Base-by-base conservation (phyloP, 352 stramenopile genomes). In the Achlya hypogyna region DNA sequence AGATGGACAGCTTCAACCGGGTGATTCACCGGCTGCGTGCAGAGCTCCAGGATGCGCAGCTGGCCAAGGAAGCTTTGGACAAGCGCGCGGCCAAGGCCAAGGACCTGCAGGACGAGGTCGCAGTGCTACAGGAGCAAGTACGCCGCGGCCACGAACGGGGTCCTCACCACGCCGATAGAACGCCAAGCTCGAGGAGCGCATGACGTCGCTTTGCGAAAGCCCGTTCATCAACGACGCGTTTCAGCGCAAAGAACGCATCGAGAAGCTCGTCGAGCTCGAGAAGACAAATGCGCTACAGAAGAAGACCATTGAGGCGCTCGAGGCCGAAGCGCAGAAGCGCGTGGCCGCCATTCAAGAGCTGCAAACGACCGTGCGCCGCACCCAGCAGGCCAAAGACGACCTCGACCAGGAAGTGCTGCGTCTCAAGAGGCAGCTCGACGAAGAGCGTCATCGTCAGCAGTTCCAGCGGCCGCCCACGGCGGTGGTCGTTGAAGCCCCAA, bases 211-310 rank as follows among this genome's bases (percentile, higher is more conserved):
- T 18, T 98, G 91, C 63, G 90, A 98, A 63, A 96, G 87, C 25
- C 91, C 91, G 12, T 98, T 98, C 71, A 96, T 98, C 28, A 93
- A 93, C 64, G 85, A 97, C 49, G 89, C 89, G 4, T 96, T 95
- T 53, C 79, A 95, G 69, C 76, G 81, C 0, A 95, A 94, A 70
- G 84, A 91, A 28, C 76, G 83, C 4, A 93, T 93, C 45, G 82
- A 95, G 51, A 93, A 88, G 35, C 69, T 97, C 0, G 85, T 89
- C 20, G 81, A 87, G 23, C 74, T 97, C 31, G 91, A 97, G 65
- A 88, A 91, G 42, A 56, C 81, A 4, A 92, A 79, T 2, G 74
- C 89, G 58, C 72, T 91, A 53, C 86, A 93, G 56, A 90, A 95
- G 53, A 51, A 69, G 12, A 79, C 78, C 35, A 90, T 96, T 47